Evolutionary conservation across 352 stramenopile genomes (phyloP), one percentile per base, ranked within the genome.

Genomic region (Globisporangium lucens): DNA sequence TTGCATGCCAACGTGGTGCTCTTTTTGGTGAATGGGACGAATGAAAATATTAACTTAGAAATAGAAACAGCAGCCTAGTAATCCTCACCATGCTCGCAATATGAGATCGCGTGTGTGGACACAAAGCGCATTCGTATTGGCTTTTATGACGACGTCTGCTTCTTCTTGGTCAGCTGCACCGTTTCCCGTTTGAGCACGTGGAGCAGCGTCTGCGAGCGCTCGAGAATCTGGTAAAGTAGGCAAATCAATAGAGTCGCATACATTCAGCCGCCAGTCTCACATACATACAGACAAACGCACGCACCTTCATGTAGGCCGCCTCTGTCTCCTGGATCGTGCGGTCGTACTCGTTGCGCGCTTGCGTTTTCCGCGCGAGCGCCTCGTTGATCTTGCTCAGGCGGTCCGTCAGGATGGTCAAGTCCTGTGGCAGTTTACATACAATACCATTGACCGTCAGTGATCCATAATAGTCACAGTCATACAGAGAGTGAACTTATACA

Each of bases 111-210:
- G 33, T 9, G 33, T 5, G 5, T 33, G 30, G 1, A 43, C 4
- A 43, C 36, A 43, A 43, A 43, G 36, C 36, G 36, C 8, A 9
- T 38, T 38, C 6, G 8, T 38, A 41, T 49, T 27, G 27, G 15
- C 58, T 24, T 22, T 22, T 78, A 90, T 55, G 80, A 93, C 22
- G 87, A 96, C 22, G 88, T 94, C 66, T 98, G 90, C 76, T 97
- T 97, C 82, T 98, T 98, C 89, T 98, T 98, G 46, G 82, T 97
- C n/a, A 98, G 80, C 67, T 97, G 95, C 53, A 97, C 86, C 0
- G 91, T 97, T 75, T 98, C 94, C 20, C 94, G 79, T 78, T 98
- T 98, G 69, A 98, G 91, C 67, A 98, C 94, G 67, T 98, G 90
- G 10, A 98, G 85, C 64, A 98, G 78, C 43, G 94, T 98, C 75